A percentile compares a stretch with the other conserved stretches of the same genome.
phyloP scores from a whole-genome alignment of 2,329 filamentous ascomycete genomes.

The Colletotrichum truncatum region DNA sequence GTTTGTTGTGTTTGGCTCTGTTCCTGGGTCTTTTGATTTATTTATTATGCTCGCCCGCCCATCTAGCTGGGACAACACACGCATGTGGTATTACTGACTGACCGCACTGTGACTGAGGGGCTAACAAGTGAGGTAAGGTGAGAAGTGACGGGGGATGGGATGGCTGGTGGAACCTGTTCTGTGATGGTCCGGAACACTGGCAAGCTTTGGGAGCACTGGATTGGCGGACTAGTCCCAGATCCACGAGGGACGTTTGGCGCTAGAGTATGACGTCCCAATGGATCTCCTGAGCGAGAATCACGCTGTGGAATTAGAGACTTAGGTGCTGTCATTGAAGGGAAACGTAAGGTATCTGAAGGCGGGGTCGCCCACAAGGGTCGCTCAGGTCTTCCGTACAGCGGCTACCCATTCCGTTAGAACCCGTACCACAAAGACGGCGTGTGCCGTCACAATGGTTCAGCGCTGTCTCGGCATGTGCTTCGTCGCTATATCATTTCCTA shows the following conservation, averaged over 20 bases:
- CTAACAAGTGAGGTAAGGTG: slow-evolving; percentile 9
- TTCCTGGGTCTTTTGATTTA: not conserved
- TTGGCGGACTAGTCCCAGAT: slow-evolving; percentile 23
- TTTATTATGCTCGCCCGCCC: not conserved
- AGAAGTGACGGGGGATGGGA: slow-evolving; percentile 22
- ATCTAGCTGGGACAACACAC: not conserved
- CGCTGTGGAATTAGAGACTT: slow-evolving; percentile 1
- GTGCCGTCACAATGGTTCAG: slow-evolving; percentile 11
- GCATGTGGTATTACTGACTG: slow-evolving; percentile 4
- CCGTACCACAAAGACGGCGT: not conserved
- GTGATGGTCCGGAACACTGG: not conserved
- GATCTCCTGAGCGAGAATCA: slow-evolving; percentile 1
- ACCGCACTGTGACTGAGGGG: not conserved
- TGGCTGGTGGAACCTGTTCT: slow-evolving; percentile 9
- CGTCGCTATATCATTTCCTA: too few species aligned
- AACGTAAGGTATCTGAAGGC: not conserved
- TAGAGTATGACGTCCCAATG: slow-evolving; percentile 27
- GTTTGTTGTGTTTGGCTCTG: not conserved
- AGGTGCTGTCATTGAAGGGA: not conserved
- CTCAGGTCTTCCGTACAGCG: not conserved
- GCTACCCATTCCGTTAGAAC: not conserved
- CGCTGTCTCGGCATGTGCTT: not conserved
- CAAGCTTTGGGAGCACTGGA: slow-evolving; percentile 3
- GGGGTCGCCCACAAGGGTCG: not conserved
- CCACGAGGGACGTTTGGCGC: slow-evolving; percentile 22